Percentiles rank a stretch among this genome's conserved stretches.
Conservation (phyloP, 2,329 filamentous ascomycete genomes). For the Xylaria sp. region DNA sequence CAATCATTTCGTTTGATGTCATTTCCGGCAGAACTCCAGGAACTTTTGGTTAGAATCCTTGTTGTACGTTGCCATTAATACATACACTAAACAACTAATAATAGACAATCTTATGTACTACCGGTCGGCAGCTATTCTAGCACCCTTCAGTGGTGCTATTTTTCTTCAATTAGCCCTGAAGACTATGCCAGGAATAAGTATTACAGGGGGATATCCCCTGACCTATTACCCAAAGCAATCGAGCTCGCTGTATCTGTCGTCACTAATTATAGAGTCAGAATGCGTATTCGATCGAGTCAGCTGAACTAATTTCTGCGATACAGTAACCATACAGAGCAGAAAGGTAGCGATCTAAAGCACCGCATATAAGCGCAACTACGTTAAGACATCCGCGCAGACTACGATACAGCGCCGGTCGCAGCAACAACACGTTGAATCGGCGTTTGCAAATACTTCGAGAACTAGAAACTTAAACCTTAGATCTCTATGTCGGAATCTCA, state of each 20-base stretch:
- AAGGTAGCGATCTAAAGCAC: not conserved
- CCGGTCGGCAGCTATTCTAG: not conserved
- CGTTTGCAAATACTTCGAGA: not conserved
- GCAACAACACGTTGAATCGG: not conserved
- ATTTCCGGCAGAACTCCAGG: not conserved
- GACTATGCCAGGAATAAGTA: not conserved
- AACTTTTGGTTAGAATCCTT: not conserved
- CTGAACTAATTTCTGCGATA: not conserved
- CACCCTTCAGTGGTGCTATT: not conserved
- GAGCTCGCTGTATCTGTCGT: not conserved
- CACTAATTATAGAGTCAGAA: conserved; percentile 1
- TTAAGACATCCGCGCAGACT: not conserved
- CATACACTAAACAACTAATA: too few relatives aligned
- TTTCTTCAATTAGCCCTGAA: not conserved
- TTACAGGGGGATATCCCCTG: not conserved
- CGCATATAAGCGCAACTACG: conserved; percentile 1
- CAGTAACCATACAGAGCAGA: not conserved
- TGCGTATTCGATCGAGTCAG: not conserved
- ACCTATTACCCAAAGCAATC: not conserved
- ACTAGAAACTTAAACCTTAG: too few relatives aligned
- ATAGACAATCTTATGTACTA: not conserved
- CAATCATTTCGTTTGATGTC: not conserved
- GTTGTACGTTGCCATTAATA: not conserved
- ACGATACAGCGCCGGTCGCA: not conserved
- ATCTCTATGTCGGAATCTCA: conserved; percentile 3